Evolutionary conservation across 1,139 yeast species (phyloP), one percentile per base, ranked within the genome.

Genomic region (Candida buenavistaensis): DNA sequence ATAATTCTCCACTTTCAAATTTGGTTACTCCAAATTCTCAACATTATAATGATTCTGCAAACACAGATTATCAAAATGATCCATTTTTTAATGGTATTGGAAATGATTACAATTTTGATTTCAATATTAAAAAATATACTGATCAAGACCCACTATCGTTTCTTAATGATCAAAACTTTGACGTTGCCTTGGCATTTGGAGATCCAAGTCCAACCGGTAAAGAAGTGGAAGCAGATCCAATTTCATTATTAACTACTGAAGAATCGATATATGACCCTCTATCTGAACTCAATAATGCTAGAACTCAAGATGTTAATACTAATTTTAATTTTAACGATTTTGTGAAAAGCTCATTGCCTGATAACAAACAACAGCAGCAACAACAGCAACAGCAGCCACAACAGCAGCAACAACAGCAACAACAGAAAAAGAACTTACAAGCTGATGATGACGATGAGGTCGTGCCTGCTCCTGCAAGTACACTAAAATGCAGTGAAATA

Each of bases 401-500:
- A 14, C 3, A n/a, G 3, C 9, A 15, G 6, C 11, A 12, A 11
- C 14, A 30, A 26, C 9, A 26, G 33, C 10, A 29, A 23, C 4
- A 44, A 41, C 19, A 17, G 7, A 17, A 17, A 6, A 17, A 5
- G 7, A 7, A 17, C 7, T 17, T 7, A 17, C 19, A 41, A n/a
- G 51, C 48, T 10, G 51, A 50, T 20, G 55, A 53, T 23, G 62
- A 56, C 15, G 46, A 54, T 16, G 57, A 50, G 30, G 55, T 54
- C 23, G 64, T 54, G 6, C 62, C 63, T 8, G 63, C 63, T 8
- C 58, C 82, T 52, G 58, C 64, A 58, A 31, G 67, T 59, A 50
- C 62, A 2, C 51, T 54, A 44, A 52, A 78, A 52, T 92, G 98
- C 59, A 80, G 95, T 1, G 97, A 89, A 50, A 84, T 90, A 14